Evolutionary conservation across 768 basidiomycete species (phyloP).

Genomic region (Trametes cingulata): DNA sequence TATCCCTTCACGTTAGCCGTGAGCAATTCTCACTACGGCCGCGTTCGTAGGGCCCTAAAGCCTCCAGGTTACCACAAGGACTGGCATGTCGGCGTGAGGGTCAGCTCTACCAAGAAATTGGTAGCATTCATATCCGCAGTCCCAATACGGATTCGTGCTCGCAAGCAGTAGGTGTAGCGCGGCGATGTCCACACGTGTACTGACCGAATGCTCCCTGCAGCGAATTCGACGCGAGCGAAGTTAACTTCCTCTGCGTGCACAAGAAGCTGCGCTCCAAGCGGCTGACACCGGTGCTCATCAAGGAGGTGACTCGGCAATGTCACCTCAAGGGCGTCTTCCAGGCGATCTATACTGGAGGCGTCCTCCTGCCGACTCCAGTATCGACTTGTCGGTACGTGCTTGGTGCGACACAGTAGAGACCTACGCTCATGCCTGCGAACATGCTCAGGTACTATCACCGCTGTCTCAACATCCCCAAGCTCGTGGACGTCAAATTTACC

Average conservation of each 20-base stretch:
- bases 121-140: slow-evolving; percentile 97
- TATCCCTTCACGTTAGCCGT: background rate
- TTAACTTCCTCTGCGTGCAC: slow-evolving; percentile 97
- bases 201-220: slow-evolving; percentile 39
- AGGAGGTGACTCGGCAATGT: slow-evolving; percentile 93
- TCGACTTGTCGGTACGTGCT: slow-evolving; percentile 73
- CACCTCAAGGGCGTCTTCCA: slow-evolving; percentile 91
- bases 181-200: background rate
- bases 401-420: no score
- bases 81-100: slow-evolving; percentile 96
- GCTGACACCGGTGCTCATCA: slow-evolving; percentile 93
- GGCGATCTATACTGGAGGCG: slow-evolving; percentile 95
- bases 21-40: background rate
- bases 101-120: slow-evolving; percentile 85
- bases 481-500: slow-evolving; percentile 90
- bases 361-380: slow-evolving; percentile 91
- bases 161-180: slow-evolving; percentile 62
- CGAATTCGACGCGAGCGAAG: slow-evolving; percentile 75
- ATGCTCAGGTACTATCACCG: slow-evolving; percentile 83
- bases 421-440: background rate
- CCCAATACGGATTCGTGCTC: slow-evolving; percentile 82
- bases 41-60: slow-evolving; percentile 76
- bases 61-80: slow-evolving; percentile 92
- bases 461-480: slow-evolving; percentile 86
- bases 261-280: slow-evolving; percentile 97